Evolutionary conservation across 1,139 yeast species (phyloP), one percentile per base, ranked within the genome.

Genomic region (Nakaseomyces nivariensis): DNA sequence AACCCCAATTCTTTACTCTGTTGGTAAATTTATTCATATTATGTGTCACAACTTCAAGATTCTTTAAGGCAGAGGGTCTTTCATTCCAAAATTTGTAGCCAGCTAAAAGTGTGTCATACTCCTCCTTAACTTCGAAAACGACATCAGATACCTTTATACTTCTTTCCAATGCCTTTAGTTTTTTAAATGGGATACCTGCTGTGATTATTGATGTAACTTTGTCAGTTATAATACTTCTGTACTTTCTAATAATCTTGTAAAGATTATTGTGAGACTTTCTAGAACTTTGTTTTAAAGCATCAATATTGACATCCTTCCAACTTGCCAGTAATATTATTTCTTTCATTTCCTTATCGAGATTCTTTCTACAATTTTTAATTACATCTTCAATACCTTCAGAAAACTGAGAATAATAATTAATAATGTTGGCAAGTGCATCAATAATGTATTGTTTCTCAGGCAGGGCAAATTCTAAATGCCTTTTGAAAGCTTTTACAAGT

Each of bases 251-350:
- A 52, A 87, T 67, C 67, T 89, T 92, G 75, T 84, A 92, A 52
- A 94, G 78, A 58, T 75, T 81, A 55, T 81, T 79, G 63, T 94
- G 98, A 0, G 97, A 89, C 49, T 83, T 78, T 57, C 87, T 81
- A 4, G 98, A 92, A 69, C 96, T 87, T 67, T 90, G 97, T 58
- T 87, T 88, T 58, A 94, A 75, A 0, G 98, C 96, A 62, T 85
- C 95, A 46, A 89, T 81, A 61, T 94, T 94, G 10, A 90, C 92
- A 68, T 94, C 99, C 60, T 90, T 89, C 97, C 98, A 94, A 62
- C 96, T 86, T 1, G 97, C 97, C 32, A 94, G 73, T 47, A 88
- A 70, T 47, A 92, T 88, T 4, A 89, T 83, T 53, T 94, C 98
- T 43, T 80, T 75, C 27, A 92, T 78, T 49, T 88, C 92, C 61